Percentiles rank a stretch among this genome's conserved stretches.
Evolutionary conservation across 2,329 filamentous ascomycete genomes (phyloP).

Genomic region (Cladorrhinum sp.): DNA sequence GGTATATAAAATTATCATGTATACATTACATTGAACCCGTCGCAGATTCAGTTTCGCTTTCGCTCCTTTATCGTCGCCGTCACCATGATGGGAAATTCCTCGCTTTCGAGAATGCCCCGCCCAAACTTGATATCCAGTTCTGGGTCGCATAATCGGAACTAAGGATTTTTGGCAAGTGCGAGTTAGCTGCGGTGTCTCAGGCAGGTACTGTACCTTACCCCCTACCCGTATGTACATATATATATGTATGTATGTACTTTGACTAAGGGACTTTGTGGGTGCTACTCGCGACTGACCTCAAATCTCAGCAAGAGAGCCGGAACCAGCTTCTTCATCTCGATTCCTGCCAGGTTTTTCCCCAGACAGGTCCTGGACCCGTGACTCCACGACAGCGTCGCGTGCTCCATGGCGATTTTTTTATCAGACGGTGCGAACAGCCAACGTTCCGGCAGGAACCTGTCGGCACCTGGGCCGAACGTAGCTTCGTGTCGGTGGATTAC

Average conservation of each 20-base stretch:
- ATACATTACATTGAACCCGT: too few species aligned
- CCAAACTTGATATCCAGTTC: background rate
- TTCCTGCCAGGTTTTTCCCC: conserved; percentile 7
- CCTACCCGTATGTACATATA: too few species aligned
- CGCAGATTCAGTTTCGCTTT: background rate
- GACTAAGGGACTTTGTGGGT: too few species aligned
- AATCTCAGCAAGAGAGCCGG: conserved; percentile 6
- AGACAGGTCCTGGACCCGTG: conserved; percentile 1
- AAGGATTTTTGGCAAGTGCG: background rate
- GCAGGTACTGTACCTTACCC: too few species aligned
- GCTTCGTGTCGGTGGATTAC: too few species aligned
- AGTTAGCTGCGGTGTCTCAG: too few species aligned
- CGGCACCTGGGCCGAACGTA: too few species aligned
- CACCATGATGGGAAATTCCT: conserved; percentile 4
- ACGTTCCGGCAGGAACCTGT: too few species aligned
- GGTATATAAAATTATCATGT: too few species aligned
- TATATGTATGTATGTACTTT: too few species aligned
- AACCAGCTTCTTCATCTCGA: conserved; percentile 12
- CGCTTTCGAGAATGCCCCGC: background rate
- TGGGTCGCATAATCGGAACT: conserved; percentile 5
- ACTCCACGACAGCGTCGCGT: conserved; percentile 1
- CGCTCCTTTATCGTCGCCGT: background rate
- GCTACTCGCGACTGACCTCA: conserved; percentile 12
- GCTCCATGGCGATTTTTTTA: conserved; percentile 2
- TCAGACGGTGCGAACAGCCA: too few species aligned